A percentile compares a stretch with the other conserved stretches of the same genome.
Conservation (phyloP, 1,284 basidiomycete genomes). For the Porodaedalea pini region DNA sequence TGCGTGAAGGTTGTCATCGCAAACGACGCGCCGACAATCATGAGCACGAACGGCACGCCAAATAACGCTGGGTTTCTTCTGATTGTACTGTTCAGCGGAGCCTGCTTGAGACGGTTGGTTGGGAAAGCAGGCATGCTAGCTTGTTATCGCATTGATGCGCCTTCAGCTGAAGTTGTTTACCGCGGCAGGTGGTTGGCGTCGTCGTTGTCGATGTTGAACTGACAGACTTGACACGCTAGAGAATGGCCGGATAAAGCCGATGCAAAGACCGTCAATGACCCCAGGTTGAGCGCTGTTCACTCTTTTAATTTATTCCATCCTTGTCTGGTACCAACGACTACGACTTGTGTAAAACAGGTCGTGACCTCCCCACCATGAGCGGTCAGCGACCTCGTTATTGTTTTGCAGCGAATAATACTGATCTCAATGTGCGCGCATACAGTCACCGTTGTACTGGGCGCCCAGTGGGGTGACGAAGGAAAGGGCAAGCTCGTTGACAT, state of each 20-base stretch:
- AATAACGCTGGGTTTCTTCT: conserved; percentile 68
- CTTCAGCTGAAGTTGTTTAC: not conserved
- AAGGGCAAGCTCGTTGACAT: conserved; percentile 97
- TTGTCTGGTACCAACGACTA: conserved; percentile 3
- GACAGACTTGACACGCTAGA: not conserved
- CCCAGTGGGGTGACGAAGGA: conserved; percentile 96
- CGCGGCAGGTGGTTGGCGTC: not conserved
- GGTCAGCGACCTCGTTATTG: conserved; percentile 23
- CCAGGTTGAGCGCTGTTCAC: not conserved
- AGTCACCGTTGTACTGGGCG: conserved; percentile 79
- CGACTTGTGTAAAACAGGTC: not conserved
- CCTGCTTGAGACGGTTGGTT: conserved; percentile 48
- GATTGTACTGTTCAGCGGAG: conserved; percentile 43
- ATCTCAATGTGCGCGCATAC: conserved; percentile 15
- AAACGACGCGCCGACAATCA: conserved; percentile 88
- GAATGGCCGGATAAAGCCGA: conserved; percentile 14
- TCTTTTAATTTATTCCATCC: conserved; percentile 4
- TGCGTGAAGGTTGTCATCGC: conserved; percentile 83
- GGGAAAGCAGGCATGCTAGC: conserved; percentile 56
- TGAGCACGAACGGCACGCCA: conserved; percentile 82
- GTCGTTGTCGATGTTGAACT: not conserved
- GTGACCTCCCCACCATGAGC: conserved; percentile 24
- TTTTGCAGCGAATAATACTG: conserved; percentile 3
- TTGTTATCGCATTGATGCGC: conserved; percentile 4
- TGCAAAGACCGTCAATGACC: not conserved